Percentiles rank a stretch among this genome's conserved stretches.
phyloP scores from a whole-genome alignment of 495 filamentous ascomycete species.

The Penicilliopsis zonata region DNA sequence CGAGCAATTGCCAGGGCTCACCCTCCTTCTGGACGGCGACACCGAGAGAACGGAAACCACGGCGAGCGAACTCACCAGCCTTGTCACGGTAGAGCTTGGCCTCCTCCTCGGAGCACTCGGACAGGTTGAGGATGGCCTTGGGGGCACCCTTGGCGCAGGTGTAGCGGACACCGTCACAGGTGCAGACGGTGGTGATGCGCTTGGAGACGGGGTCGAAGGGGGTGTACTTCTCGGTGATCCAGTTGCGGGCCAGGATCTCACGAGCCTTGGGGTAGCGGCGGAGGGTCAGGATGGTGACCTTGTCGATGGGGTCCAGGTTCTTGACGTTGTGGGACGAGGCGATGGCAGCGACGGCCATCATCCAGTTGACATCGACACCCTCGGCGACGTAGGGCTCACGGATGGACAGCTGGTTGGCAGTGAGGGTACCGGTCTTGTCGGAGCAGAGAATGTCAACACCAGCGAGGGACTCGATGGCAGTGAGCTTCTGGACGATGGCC shows the following conservation, averaged over 20 bases:
- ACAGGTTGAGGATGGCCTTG: slow-evolving; percentile 58
- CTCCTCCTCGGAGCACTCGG: slow-evolving; percentile 51
- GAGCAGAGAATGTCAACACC: slow-evolving; percentile 69
- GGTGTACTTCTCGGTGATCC: slow-evolving; percentile 64
- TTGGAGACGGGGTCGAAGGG: slow-evolving; percentile 72
- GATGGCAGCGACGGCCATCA: slow-evolving; percentile 66
- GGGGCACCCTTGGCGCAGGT: slow-evolving; percentile 63
- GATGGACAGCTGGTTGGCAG: slow-evolving; percentile 64
- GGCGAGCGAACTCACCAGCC: slow-evolving; percentile 60
- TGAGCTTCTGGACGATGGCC: slow-evolving; percentile 67
- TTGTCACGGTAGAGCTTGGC: slow-evolving; percentile 55
- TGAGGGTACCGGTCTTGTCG: slow-evolving; percentile 70
- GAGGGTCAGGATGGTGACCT: slow-evolving; percentile 62
- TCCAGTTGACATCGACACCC: slow-evolving; percentile 68
- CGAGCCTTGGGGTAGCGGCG: slow-evolving; percentile 62
- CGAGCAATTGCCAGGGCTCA: slow-evolving; percentile 55
- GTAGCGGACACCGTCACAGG: slow-evolving; percentile 55
- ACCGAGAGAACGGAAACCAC: slow-evolving; percentile 74
- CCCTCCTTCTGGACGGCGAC: slow-evolving; percentile 59
- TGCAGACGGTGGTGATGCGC: slow-evolving; percentile 58
- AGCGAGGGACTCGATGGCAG: slow-evolving; percentile 64
- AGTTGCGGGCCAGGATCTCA: slow-evolving; percentile 57
- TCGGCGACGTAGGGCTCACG: slow-evolving; percentile 65
- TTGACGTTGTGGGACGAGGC: slow-evolving; percentile 69
- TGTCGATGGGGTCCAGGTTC: slow-evolving; percentile 67